These are phyloP conservation scores for Voacanga thouarsii DNA, from an alignment of 257 asterid species.

Conservation along the genomic window DNA sequence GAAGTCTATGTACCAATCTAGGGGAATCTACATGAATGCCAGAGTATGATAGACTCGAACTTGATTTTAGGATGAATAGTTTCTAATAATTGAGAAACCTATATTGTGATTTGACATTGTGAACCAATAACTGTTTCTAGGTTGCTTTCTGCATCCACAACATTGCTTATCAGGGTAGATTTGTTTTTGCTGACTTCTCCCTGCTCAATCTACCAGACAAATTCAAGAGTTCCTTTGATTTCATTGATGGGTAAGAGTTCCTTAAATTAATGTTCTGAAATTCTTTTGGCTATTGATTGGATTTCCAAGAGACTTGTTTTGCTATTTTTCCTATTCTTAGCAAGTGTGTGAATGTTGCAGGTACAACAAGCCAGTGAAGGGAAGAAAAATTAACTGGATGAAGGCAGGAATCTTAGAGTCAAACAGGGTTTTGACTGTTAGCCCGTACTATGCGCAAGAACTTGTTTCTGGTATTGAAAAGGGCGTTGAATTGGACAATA, in stretches of 20 bases:
- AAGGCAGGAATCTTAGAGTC: slow-evolving; percentile 86
- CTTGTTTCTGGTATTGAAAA: slow-evolving; percentile 68
- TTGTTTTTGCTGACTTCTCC: slow-evolving; percentile 65
- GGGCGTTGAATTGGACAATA: slow-evolving; percentile 81
- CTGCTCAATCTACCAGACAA: slow-evolving; percentile 78
- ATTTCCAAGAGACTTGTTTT: background rate
- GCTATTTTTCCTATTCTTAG: background rate
- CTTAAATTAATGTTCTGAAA: background rate
- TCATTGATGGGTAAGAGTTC: slow-evolving; percentile 76
- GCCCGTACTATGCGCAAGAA: slow-evolving; percentile 86
- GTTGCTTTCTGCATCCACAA: slow-evolving; percentile 96
- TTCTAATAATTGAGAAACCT: background rate
- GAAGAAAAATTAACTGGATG: slow-evolving; percentile 96
- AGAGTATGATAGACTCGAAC: slow-evolving; percentile 40
- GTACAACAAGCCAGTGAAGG: slow-evolving; percentile 71
- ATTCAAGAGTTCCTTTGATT: slow-evolving; percentile 80
- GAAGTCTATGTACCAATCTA: slow-evolving; percentile 73
- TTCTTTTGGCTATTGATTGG: slow-evolving; percentile 1
- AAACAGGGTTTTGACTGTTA: slow-evolving; percentile 65
- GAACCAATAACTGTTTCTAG: slow-evolving; percentile 28
- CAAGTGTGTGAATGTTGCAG: slow-evolving; percentile 36
- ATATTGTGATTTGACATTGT: slow-evolving; percentile 12
- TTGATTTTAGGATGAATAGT: background rate
- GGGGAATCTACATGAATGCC: slow-evolving; percentile 71
- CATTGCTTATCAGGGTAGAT: slow-evolving; percentile 97